These are phyloP conservation scores for Pestalotiopsis sp. DNA, from an alignment of 2,329 filamentous ascomycete genomes.

Conservation along the genomic window DNA sequence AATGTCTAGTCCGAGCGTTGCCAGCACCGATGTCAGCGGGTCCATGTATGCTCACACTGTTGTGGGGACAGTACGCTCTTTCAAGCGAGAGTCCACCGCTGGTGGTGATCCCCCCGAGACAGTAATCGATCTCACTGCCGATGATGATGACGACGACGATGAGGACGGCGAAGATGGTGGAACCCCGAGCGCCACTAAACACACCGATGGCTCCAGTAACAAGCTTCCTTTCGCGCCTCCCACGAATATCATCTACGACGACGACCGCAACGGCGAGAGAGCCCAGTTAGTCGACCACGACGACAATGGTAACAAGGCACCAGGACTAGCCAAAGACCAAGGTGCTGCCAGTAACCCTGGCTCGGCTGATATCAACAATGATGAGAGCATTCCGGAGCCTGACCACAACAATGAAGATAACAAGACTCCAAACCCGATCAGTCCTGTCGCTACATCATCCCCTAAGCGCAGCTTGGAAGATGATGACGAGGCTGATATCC, in stretches of 20 bases:
- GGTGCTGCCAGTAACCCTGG: no score
- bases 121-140: no score
- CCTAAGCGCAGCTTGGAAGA: not conserved
- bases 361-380: no score
- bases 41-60: no score
- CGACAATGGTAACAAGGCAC: not conserved
- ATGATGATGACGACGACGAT: not conserved
- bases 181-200: no score
- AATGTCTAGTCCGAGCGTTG: no score
- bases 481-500: not conserved
- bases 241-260: not conserved
- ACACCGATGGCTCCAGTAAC: not conserved
- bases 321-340: not conserved
- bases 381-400: no score
- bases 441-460: not conserved
- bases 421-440: not conserved
- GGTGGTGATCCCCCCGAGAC: no score
- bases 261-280: not conserved
- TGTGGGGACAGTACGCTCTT: no score
- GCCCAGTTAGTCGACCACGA: not conserved
- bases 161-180: no score
- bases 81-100: no score
- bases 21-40: no score
- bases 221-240: not conserved
- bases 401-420: not conserved